phyloP scores from a whole-genome alignment of 352 stramenopile genomes.

The Phytophthora foliorum region DNA sequence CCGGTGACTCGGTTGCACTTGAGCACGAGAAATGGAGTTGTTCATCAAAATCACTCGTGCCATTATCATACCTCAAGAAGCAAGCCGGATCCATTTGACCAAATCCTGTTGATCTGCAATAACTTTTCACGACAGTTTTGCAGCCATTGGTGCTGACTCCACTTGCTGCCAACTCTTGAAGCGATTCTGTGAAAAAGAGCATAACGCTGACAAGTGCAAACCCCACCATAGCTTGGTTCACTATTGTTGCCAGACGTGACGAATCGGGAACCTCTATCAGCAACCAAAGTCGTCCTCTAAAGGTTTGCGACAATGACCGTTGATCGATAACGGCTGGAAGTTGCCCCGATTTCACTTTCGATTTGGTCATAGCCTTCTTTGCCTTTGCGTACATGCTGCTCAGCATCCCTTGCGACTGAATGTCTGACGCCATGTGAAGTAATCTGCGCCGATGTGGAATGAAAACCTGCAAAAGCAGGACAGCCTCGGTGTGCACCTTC shows the following conservation, averaged over 20 bases:
- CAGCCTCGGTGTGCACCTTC: conserved; percentile 49
- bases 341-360: conserved; percentile 34
- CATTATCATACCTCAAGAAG: conserved; percentile 47
- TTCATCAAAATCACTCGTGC: conserved; percentile 39
- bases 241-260: conserved; percentile 45
- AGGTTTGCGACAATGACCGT: conserved; percentile 30
- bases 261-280: conserved; percentile 72
- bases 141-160: conserved; percentile 58
- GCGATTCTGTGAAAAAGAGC: conserved; percentile 76
- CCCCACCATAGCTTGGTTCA: conserved; percentile 71
- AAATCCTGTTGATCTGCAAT: conserved; percentile 54
- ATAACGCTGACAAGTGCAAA: conserved; percentile 71
- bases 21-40: conserved; percentile 61
- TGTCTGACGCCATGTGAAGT: not conserved
- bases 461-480: conserved; percentile 52
- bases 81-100: conserved; percentile 52
- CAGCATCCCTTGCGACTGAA: conserved; percentile 41
- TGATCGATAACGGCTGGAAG: conserved; percentile 26
- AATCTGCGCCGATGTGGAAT: conserved; percentile 60
- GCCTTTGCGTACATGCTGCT: conserved; percentile 60
- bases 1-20: not conserved
- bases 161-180: conserved; percentile 66
- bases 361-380: conserved; percentile 40
- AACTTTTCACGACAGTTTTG: conserved; percentile 56
- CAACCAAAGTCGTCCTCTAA: conserved; percentile 63